These are phyloP conservation scores for Botryosphaeria dothidea DNA, from an alignment of 2,329 filamentous ascomycete genomes.

Conservation along the genomic window DNA sequence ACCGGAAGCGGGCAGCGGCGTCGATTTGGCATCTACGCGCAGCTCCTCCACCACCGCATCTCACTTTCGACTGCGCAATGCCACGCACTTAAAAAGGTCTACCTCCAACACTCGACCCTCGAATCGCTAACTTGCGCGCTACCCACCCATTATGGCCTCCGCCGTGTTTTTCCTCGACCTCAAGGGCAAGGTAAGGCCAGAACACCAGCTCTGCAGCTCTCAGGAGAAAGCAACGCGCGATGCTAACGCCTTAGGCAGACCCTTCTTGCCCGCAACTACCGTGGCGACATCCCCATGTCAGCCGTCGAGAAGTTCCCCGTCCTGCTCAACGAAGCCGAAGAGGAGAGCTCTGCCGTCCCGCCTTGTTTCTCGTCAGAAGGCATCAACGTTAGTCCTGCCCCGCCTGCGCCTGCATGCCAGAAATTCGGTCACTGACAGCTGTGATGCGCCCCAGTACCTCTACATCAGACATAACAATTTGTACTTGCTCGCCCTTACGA, in stretches of 20 bases:
- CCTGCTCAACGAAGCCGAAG: slow-evolving; percentile 95
- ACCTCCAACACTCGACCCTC: not conserved
- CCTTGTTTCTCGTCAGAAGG: slow-evolving; percentile 98
- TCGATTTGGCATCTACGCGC: slow-evolving; percentile 18
- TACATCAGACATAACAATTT: slow-evolving; percentile 99
- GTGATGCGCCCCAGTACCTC: slow-evolving; percentile 67
- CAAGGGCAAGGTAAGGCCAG: slow-evolving; percentile 86
- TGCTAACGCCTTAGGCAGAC: slow-evolving; percentile 61
- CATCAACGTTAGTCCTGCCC: slow-evolving; percentile 74
- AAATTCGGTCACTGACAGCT: not conserved
- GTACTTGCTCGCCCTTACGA: slow-evolving; percentile 94
- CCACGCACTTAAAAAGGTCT: not conserved
- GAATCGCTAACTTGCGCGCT: not conserved
- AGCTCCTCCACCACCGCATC: slow-evolving; percentile 1
- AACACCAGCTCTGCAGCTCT: slow-evolving; percentile 22
- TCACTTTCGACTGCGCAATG: slow-evolving; percentile 12
- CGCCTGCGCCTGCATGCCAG: not conserved
- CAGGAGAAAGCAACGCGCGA: slow-evolving; percentile 19
- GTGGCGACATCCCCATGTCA: slow-evolving; percentile 98
- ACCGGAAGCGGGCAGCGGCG: slow-evolving; percentile 11
- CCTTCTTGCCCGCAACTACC: slow-evolving; percentile 96
- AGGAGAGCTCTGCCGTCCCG: slow-evolving; percentile 95
- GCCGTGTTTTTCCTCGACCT: slow-evolving; percentile 98
- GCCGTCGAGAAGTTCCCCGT: slow-evolving; percentile 97
- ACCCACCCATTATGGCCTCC: slow-evolving; percentile 74